phyloP scores from a whole-genome alignment of 257 asterid genomes.

The Salvia splendens region DNA sequence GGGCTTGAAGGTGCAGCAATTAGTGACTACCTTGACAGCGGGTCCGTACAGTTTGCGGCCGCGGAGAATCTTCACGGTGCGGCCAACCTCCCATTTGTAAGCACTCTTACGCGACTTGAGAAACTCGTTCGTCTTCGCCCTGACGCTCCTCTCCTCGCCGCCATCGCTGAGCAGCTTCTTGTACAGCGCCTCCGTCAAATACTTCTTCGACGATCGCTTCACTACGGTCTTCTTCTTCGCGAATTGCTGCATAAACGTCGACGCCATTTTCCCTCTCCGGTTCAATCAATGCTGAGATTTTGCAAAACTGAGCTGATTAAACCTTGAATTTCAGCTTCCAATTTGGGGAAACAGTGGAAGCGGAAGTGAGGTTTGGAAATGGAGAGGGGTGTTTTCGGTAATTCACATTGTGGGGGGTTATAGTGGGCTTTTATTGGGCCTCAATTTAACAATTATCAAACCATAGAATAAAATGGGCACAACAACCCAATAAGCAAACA shows the following conservation, averaged over 20 bases:
- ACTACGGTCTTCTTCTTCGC: slow-evolving; percentile 54
- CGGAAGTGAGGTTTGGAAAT: slow-evolving; percentile 18
- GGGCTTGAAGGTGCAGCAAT: neutral
- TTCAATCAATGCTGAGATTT: neutral
- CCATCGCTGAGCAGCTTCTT: slow-evolving; percentile 72
- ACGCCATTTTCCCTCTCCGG: slow-evolving; percentile 51
- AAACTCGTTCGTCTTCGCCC: slow-evolving; percentile 65
- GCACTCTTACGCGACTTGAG: slow-evolving; percentile 67
- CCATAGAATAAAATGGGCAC: too few species aligned
- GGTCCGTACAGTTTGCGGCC: slow-evolving; percentile 69
- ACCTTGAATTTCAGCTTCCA: slow-evolving; percentile 22
- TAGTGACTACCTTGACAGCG: slow-evolving; percentile 64
- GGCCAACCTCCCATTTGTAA: slow-evolving; percentile 91
- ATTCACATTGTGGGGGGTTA: neutral
- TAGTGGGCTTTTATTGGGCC: slow-evolving; percentile 13
- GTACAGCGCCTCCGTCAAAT: slow-evolving; percentile 81
- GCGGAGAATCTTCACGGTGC: slow-evolving; percentile 71
- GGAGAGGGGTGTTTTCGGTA: slow-evolving; percentile 29
- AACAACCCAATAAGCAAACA: too few species aligned
- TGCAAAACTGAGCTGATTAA: neutral
- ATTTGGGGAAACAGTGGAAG: slow-evolving; percentile 11
- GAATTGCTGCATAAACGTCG: slow-evolving; percentile 76
- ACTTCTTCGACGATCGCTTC: slow-evolving; percentile 73
- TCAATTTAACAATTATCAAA: too few species aligned
- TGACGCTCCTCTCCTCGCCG: slow-evolving; percentile 59